phyloP scores from a whole-genome alignment of 2,329 filamentous ascomycete genomes.

The Thermoascus crustaceus region DNA sequence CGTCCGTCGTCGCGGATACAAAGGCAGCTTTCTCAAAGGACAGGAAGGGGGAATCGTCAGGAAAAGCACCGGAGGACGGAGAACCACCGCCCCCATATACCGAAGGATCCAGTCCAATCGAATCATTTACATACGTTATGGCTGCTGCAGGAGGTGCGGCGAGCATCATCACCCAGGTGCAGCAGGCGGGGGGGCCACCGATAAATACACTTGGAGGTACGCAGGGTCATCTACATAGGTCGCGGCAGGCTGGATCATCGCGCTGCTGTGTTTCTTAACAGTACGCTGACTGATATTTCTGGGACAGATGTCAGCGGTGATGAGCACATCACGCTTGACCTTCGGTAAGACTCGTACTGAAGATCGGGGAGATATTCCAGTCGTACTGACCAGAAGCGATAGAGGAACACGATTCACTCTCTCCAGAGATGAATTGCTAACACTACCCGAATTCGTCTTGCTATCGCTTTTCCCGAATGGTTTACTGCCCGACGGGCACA shows the following conservation, averaged over 20 bases:
- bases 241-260: neutral
- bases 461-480: constrained; percentile 97
- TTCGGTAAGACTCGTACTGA: constrained; percentile 59
- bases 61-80: constrained; percentile 67
- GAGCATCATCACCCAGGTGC: constrained; percentile 99
- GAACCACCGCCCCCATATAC: constrained; percentile 95
- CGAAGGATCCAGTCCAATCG: constrained; percentile 84
- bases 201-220: constrained; percentile 82
- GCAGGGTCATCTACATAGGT: constrained; percentile 16
- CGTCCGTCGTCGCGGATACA: constrained; percentile 59
- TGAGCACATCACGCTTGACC: constrained; percentile 89
- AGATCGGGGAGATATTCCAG: constrained; percentile 1
- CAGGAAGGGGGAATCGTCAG: constrained; percentile 65
- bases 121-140: constrained; percentile 94
- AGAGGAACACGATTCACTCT: constrained; percentile 86
- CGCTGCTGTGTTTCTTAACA: constrained; percentile 4
- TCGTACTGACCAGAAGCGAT: constrained; percentile 5
- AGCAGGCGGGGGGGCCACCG: constrained; percentile 77
- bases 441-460: constrained; percentile 91
- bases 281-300: constrained; percentile 9
- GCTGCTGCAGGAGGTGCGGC: constrained; percentile 91
- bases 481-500: constrained; percentile 92
- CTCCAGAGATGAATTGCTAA: constrained; percentile 88
- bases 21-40: constrained; percentile 78
- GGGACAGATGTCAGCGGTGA: constrained; percentile 67